Conservation (phyloP, 2,329 filamentous ascomycete species). For the Phyllosticta capitalensis region DNA sequence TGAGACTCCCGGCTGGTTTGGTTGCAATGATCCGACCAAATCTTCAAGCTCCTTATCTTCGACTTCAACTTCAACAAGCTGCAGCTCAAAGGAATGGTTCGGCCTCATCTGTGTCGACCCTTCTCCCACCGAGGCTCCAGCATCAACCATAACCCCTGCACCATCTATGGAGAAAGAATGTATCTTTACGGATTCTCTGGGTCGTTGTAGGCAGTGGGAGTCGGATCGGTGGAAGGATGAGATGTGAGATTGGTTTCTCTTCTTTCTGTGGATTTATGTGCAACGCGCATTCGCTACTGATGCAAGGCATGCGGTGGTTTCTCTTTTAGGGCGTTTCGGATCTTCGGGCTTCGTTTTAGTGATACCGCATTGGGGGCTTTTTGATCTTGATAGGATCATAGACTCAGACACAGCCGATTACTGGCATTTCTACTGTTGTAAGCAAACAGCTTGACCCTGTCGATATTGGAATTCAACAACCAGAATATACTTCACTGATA, state of each 20-base stretch:
- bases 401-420: neutral
- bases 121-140: neutral
- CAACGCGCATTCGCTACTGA: neutral
- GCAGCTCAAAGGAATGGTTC: slow-evolving; percentile 15
- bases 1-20: slow-evolving; percentile 38
- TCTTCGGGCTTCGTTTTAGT: neutral
- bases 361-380: neutral
- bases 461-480: neutral
- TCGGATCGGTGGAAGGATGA: slow-evolving; percentile 2
- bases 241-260: neutral
- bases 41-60: slow-evolving; percentile 7
- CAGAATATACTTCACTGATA: neutral
- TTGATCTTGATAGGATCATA: neutral
- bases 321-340: neutral
- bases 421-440: neutral
- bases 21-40: slow-evolving; percentile 40
- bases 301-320: neutral
- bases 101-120: slow-evolving; percentile 14
- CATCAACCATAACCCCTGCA: neutral
- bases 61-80: slow-evolving; percentile 17
- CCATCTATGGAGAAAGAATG: slow-evolving; percentile 1
- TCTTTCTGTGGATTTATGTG: neutral
- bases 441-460: neutral
- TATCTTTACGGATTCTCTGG: neutral
- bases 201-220: slow-evolving; percentile 8